Evolutionary conservation across 2,329 filamentous ascomycete species (phyloP).

Genomic region (Aspergillus amoenus): DNA sequence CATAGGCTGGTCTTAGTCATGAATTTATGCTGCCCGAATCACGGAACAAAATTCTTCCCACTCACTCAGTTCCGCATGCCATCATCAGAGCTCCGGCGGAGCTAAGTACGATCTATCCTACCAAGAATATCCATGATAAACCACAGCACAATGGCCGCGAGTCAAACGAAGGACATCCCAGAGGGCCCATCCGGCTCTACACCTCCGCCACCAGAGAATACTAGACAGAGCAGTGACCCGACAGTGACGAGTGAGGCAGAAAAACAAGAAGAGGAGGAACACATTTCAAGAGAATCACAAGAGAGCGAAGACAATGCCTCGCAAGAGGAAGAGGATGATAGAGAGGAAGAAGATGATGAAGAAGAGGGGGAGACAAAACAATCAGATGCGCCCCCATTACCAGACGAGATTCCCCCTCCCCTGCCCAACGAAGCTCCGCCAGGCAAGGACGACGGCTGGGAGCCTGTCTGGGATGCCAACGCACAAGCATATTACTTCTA

Average conservation of each 20-base stretch:
- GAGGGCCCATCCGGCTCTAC: not conserved
- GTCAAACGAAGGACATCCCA: not conserved
- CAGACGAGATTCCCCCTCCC: conserved; percentile 46
- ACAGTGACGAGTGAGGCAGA: not conserved
- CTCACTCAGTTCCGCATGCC: not conserved
- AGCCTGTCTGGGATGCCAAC: conserved; percentile 70
- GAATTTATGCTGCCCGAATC: not conserved
- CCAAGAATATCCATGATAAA: not conserved
- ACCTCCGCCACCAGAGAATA: not conserved
- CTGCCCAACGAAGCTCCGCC: conserved; percentile 55
- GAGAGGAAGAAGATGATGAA: conserved; percentile 11
- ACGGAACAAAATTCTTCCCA: conserved; percentile 1
- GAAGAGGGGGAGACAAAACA: conserved; percentile 17
- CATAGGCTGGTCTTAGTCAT: not conserved
- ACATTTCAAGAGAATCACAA: not conserved
- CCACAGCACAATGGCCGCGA: not conserved
- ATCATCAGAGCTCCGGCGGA: not conserved
- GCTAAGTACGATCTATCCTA: not conserved
- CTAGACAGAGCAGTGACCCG: conserved; percentile 1
- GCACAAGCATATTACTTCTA: conserved; percentile 76
- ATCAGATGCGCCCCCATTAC: conserved; percentile 39
- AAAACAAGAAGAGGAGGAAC: not conserved
- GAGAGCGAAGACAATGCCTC: not conserved
- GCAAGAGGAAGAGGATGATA: not conserved
- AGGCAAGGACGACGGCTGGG: conserved; percentile 70